Conservation (phyloP, 2,329 filamentous ascomycete genomes). For the Colletotrichum navitas region DNA sequence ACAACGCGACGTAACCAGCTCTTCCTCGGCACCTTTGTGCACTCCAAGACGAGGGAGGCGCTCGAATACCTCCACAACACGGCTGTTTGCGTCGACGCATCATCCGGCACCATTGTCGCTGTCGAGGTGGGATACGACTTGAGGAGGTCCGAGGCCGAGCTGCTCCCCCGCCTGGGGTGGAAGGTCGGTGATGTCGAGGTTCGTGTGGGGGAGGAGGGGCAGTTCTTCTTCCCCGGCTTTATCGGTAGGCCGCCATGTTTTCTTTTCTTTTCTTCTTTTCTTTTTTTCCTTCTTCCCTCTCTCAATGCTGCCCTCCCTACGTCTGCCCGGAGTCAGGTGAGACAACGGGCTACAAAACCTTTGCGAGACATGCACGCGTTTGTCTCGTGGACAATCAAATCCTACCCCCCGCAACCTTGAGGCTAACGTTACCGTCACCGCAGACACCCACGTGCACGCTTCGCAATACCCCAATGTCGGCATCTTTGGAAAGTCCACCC, state of each 20-base stretch:
- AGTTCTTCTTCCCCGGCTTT: conserved; percentile 89
- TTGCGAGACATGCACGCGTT: not conserved
- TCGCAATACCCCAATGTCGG: conserved; percentile 95
- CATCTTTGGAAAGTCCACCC: conserved; percentile 92
- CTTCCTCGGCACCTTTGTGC: conserved; percentile 68
- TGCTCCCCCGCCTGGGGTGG: conserved; percentile 63
- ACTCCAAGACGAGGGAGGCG: conserved; percentile 61
- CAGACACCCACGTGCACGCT: conserved; percentile 96
- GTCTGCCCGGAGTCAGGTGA: not conserved
- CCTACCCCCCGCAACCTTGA: not conserved
- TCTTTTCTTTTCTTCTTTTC: too few species aligned
- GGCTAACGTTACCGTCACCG: conserved; percentile 2
- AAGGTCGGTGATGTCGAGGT: conserved; percentile 53
- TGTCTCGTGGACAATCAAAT: not conserved
- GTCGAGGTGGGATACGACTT: conserved; percentile 55
- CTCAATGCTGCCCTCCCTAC: not conserved
- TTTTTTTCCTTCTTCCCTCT: not conserved
- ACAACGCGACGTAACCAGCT: conserved; percentile 54
- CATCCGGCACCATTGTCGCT: conserved; percentile 62
- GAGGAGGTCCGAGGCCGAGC: conserved; percentile 48
- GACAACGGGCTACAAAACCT: not conserved
- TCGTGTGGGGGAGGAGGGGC: conserved; percentile 56
- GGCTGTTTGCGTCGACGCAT: conserved; percentile 62
- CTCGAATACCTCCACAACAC: conserved; percentile 65
- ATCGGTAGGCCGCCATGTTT: conserved; percentile 66